Base-by-base conservation (phyloP, 768 basidiomycete genomes). In the Leucosporidium scottii region DNA sequence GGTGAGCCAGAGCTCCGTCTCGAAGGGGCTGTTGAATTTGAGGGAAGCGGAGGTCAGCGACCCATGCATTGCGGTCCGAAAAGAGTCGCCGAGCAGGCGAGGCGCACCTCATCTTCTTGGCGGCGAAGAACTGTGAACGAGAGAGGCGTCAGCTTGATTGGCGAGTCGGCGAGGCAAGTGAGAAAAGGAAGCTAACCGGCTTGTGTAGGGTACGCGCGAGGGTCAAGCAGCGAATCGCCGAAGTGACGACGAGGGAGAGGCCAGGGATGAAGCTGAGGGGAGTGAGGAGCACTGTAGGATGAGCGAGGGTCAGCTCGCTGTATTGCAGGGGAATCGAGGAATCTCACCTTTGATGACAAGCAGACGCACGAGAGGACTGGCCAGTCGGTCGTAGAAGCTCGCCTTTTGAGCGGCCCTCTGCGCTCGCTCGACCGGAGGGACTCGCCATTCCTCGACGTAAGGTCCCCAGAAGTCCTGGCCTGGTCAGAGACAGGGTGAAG, bases 71-170 rank as follows among this genome's bases (percentile, higher is more conserved):
- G 5, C 34, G 34, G 34, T 36, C 34, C 12, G 6, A 36, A 12
- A 36, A 5, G 17, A 20, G 17, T 1, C 47, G 1, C 30, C 2
- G 28, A 21, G 57, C n/a, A 13, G 36, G 7, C n/a, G 28, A 31
- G 74, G 9, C 78, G 69, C 69, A 78, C 78, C 73, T 74, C 79
- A 82, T 78, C 36, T 70, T 68, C 60, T 82, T 82, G 13, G 73
- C 68, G n/a, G 73, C 74, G 64, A 80, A 82, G 66, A 79, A 81
- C 56, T 73, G 63, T 15, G 6, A 13, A 5, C 15, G 59, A 47
- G 12, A 3, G 18, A 6, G 7, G 6, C 15, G 23, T n/a, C n/a
- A 44, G 31, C 23, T 50, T 8, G 27, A 1, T 18, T 5, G 13
- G 4, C 25, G n/a, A n/a, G n/a, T n/a, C n/a, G n/a, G n/a, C n/a